Evolutionary conservation across 768 basidiomycete genomes (phyloP), one percentile per base, ranked within the genome.

Genomic region (Boletus insuetus): DNA sequence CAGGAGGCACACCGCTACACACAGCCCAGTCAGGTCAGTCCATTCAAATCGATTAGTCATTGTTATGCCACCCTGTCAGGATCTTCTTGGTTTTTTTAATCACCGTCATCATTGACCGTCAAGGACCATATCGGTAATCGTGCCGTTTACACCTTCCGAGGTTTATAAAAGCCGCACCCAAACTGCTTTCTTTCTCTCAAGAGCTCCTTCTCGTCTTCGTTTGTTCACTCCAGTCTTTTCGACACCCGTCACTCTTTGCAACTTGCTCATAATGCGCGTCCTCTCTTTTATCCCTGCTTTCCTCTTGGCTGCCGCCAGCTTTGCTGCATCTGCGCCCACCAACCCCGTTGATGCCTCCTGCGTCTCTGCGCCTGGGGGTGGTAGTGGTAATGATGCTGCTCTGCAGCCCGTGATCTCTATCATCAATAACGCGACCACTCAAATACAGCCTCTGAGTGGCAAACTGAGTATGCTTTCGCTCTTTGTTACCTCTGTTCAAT

Each of bases 31-130:
- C 26, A 53, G 43, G 51, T 56, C 35, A 32, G 37, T 43, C 37
- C 49, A 71, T 72, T 54, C 52, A 67, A 34, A 61, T 38, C 24
- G 9, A n/a, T 39, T 24, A 48, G 39, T 40, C 14, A 40, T n/a
- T 0, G 10, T 12, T 31, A 31, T 42, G 29, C 39, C 41, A 34
- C 49, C 13, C 43, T 10, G 39, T 26, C 38, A 40, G 20, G 35
- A 0, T 49, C 16, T 34, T 41, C 38, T 9, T 58, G 29, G 29
- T 22, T 39, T 53, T 7, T 19, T 35, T 19, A 40, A 24, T 50
- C 42, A 34, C 57, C 54, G 26, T 49, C 55, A 24, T n/a, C n/a
- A n/a, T n/a, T n/a, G n/a, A n/a, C n/a, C n/a, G 26, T 49, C 55
- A 24, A 47, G 55, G 43, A 32, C 37, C 49, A 12, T 31, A 19